Evolutionary conservation across 371 early-diverging fungal species (phyloP), one percentile per base, ranked within the genome.

Genomic region (Syncephalastrum contaminatum): DNA sequence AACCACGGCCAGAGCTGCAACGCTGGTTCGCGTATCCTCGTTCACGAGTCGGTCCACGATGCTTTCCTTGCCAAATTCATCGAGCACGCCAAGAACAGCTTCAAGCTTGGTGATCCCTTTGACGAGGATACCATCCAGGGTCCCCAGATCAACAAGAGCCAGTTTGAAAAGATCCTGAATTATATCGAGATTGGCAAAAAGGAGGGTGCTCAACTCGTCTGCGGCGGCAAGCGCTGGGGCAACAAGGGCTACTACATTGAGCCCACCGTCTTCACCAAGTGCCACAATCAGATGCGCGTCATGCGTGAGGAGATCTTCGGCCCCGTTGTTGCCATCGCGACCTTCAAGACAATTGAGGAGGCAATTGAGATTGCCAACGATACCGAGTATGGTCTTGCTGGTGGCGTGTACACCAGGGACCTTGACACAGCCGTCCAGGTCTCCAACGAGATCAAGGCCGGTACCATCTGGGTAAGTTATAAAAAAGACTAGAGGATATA

Each of bases 301-400:
- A 88, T 88, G 64, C 77, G 74, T 30, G 91, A 95, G 54, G 97
- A 96, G 66, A 87, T 95, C 56, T 96, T 96, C 80, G 97, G 97
- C 1, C 97, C 97, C 1, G 94, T 96, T 4, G 83, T 91, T n/a
- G 80, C 84, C 22, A 88, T 94, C 43, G 76, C 77, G 53, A 88
- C 89, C 36, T 94, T 94, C 67, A 81, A 78, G 51, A 77, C 76
- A 1, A 60, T 88, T 7, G 89, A 92, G n/a, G 94, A 94, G 57
- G 94, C 85, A 5, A 73, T 95, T 25, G 82, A 77, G 41, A 69
- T 80, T 2, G 94, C 93, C 47, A 90, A 93, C 70, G 81, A 85
- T 49, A 85, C 88, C 36, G 76, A 77, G 20, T 96, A 88, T 72
- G 95, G 94, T 1, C 73, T 96, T 40, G 94, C 95, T 10, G 91